A percentile compares a stretch with the other conserved stretches of the same genome.
Conservation (phyloP, 192 early-diverging fungal species). For the Geranomyces variabilis region DNA sequence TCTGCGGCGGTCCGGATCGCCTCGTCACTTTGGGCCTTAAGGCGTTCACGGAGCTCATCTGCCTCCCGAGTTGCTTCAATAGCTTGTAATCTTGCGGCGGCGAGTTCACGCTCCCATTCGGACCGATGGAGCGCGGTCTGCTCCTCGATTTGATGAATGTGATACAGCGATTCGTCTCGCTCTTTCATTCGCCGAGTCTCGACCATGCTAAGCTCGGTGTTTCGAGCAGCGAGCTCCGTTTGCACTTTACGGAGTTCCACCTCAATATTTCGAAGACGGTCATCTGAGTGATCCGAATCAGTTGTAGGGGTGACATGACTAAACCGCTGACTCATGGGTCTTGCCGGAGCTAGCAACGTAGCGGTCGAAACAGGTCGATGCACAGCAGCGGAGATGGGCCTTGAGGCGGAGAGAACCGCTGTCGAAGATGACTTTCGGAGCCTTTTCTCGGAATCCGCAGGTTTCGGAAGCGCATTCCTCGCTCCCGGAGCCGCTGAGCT, state of each 20-base stretch:
- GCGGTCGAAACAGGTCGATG: no score
- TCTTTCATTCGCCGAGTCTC: slow-evolving; percentile 9
- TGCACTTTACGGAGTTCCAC: not conserved
- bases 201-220: not conserved
- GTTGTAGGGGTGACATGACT: no score
- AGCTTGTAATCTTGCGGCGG: not conserved
- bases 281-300: not conserved
- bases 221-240: slow-evolving; percentile 1
- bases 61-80: slow-evolving; percentile 1
- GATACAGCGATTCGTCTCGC: slow-evolving; percentile 11
- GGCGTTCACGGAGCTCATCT: not conserved
- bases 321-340: no score
- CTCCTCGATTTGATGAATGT: slow-evolving; percentile 36
- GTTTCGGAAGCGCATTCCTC: not conserved
- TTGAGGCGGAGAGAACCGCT: no score
- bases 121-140: slow-evolving; percentile 27
- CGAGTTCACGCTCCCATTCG: slow-evolving; percentile 30
- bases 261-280: not conserved
- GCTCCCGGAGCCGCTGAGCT: not conserved
- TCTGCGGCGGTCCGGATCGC: not conserved
- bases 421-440: not conserved
- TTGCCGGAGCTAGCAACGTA: no score
- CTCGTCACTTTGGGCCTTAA: not conserved
- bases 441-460: not conserved
- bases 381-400: no score